These are phyloP conservation scores for Paecilomyces variotii DNA, from an alignment of 2,329 filamentous ascomycete species.

Conservation along the genomic window DNA sequence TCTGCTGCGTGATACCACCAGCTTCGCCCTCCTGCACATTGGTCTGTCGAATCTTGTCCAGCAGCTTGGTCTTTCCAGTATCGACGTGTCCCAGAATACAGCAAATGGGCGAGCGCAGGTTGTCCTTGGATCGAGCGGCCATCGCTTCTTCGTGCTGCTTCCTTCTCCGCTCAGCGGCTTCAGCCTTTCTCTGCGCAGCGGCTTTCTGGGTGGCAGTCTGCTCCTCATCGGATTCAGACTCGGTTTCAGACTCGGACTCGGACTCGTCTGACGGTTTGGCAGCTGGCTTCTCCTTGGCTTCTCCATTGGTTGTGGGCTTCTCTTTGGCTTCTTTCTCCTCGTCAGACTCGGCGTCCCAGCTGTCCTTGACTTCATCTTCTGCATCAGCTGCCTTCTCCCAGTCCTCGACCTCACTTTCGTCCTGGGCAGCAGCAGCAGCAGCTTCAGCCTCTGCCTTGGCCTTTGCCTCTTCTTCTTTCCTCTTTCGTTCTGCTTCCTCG, in stretches of 20 bases:
- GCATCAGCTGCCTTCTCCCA: slow-evolving; percentile 78
- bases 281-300: slow-evolving; percentile 21
- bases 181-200: slow-evolving; percentile 71
- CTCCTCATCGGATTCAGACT: slow-evolving; percentile 59
- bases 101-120: slow-evolving; percentile 95
- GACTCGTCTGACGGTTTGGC: slow-evolving; percentile 18
- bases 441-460: slow-evolving; percentile 71
- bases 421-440: slow-evolving; percentile 55
- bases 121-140: slow-evolving; percentile 83
- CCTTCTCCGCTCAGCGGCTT: slow-evolving; percentile 79
- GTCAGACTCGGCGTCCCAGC: slow-evolving; percentile 67
- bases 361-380: slow-evolving; percentile 71
- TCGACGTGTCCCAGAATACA: slow-evolving; percentile 99
- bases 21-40: slow-evolving; percentile 99
- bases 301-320: slow-evolving; percentile 19
- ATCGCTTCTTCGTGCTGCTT: slow-evolving; percentile 86
- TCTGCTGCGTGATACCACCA: slow-evolving; percentile 98
- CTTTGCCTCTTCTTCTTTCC: slow-evolving; percentile 57
- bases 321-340: slow-evolving; percentile 63
- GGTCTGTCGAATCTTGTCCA: slow-evolving; percentile 97
- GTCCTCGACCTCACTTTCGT: slow-evolving; percentile 59
- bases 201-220: slow-evolving; percentile 64
- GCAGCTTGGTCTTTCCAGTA: slow-evolving; percentile 98
- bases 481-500: slow-evolving; percentile 47
- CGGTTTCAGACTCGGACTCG: slow-evolving; percentile 39